phyloP scores from a whole-genome alignment of 164 flowering plant genomes.

The Paratinospora sagittata region DNA sequence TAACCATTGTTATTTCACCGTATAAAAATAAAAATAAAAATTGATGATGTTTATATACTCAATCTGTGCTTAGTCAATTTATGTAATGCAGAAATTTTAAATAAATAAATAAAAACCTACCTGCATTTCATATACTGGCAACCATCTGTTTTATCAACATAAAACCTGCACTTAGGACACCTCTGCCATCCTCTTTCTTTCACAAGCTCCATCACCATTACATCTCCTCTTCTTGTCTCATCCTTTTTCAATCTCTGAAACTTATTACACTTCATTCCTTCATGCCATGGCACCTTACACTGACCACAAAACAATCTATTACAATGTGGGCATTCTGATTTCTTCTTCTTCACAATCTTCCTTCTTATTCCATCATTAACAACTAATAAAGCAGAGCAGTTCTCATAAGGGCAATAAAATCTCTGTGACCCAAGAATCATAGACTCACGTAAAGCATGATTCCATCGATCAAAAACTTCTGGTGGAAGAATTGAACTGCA shows the following conservation, averaged over 20 bases:
- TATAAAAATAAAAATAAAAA: too few relatives aligned
- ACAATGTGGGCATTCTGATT: slow-evolving; percentile 42
- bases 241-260: slow-evolving; percentile 30
- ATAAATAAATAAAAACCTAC: too few relatives aligned
- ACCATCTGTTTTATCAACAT: slow-evolving; percentile 32
- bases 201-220: slow-evolving; percentile 39
- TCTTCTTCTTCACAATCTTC: slow-evolving; percentile 9
- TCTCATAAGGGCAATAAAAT: slow-evolving; percentile 53
- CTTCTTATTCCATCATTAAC: slow-evolving; percentile 29
- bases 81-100: too few relatives aligned
- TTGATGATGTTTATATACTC: too few relatives aligned
- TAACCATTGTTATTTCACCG: too few relatives aligned
- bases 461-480: slow-evolving; percentile 42
- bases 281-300: slow-evolving; percentile 52
- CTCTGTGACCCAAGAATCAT: slow-evolving; percentile 30
- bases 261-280: slow-evolving; percentile 28
- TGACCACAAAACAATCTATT: slow-evolving; percentile 42
- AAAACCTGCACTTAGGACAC: slow-evolving; percentile 39
- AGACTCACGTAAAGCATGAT: slow-evolving; percentile 37
- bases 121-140: slow-evolving; percentile 42
- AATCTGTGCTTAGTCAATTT: too few relatives aligned
- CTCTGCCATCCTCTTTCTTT: slow-evolving; percentile 34
- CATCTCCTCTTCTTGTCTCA: slow-evolving; percentile 37
- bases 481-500: slow-evolving; percentile 35
- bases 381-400: slow-evolving; percentile 44